Percentiles rank a stretch among this genome's conserved stretches.
phyloP scores from a whole-genome alignment of 2,329 filamentous ascomycete genomes.

The Colletotrichum neosansevieriae region DNA sequence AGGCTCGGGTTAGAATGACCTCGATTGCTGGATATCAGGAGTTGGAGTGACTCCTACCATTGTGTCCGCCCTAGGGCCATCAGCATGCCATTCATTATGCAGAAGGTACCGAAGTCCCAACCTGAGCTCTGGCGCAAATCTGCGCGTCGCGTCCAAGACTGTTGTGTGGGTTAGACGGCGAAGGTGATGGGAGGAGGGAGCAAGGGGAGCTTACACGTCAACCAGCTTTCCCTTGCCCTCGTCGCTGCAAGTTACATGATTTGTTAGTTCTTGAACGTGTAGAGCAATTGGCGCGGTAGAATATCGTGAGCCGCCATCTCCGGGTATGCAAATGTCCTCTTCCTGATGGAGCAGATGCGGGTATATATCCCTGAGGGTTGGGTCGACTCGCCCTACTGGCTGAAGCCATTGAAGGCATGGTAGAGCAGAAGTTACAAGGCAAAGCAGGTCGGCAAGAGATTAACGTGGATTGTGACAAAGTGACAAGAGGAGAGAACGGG shows the following conservation, averaged over 20 bases:
- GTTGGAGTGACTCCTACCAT: conserved; percentile 45
- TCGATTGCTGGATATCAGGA: conserved; percentile 32
- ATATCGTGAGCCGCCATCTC: neutral
- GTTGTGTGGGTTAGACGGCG: conserved; percentile 40
- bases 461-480: neutral
- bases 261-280: conserved; percentile 25
- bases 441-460: conserved; percentile 36
- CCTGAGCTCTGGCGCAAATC: conserved; percentile 41
- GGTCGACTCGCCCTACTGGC: conserved; percentile 16
- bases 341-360: neutral
- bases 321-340: neutral
- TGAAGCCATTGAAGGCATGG: neutral
- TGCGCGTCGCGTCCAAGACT: conserved; percentile 43
- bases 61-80: conserved; percentile 47
- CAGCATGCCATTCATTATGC: conserved; percentile 39
- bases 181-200: conserved; percentile 36
- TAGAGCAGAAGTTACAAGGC: conserved; percentile 43
- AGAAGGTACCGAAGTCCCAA: conserved; percentile 34
- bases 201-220: conserved; percentile 47
- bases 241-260: conserved; percentile 45
- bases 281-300: conserved; percentile 22
- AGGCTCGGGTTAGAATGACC: conserved; percentile 36
- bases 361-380: neutral
- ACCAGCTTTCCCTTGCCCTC: conserved; percentile 55
- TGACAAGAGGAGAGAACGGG: neutral